These are phyloP conservation scores for Cyberlindnera mrakii DNA, from an alignment of 805 yeast genomes.

Conservation along the genomic window DNA sequence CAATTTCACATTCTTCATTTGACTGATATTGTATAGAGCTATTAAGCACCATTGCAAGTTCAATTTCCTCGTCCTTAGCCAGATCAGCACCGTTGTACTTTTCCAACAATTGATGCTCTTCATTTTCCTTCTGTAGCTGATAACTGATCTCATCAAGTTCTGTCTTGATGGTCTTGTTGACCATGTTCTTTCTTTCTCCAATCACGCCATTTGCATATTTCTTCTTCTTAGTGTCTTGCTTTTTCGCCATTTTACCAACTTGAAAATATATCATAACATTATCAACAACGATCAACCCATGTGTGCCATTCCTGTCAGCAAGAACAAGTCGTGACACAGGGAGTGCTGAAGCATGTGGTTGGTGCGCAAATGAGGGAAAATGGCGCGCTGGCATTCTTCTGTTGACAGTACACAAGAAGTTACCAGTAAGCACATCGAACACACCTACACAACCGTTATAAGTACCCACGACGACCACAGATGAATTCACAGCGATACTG, in stretches of 20 bases:
- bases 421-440: slow-evolving; percentile 20
- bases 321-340: slow-evolving; percentile 14
- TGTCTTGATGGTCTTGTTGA: slow-evolving; percentile 14
- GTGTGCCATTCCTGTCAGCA: slow-evolving; percentile 6
- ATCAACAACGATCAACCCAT: slow-evolving; percentile 16
- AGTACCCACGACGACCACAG: slow-evolving; percentile 18
- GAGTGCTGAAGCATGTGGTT: slow-evolving; percentile 5
- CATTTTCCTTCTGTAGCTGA: slow-evolving; percentile 8
- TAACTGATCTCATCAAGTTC: slow-evolving; percentile 20
- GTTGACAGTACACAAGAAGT: slow-evolving; percentile 10
- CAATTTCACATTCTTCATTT: slow-evolving; percentile 7
- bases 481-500: slow-evolving; percentile 18
- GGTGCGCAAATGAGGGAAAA: slow-evolving; percentile 1
- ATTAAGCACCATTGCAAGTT: slow-evolving; percentile 22
- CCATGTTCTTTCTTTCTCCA: slow-evolving; percentile 16
- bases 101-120: slow-evolving; percentile 10
- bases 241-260: slow-evolving; percentile 13
- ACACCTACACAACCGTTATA: slow-evolving; percentile 21
- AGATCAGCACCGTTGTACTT: slow-evolving; percentile 21
- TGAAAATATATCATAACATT: slow-evolving; percentile 20
- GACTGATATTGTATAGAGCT: slow-evolving; percentile 13
- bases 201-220: slow-evolving; percentile 8
- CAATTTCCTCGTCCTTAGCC: slow-evolving; percentile 18
- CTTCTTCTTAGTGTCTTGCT: slow-evolving; percentile 8
- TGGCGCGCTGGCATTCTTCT: slow-evolving; percentile 14